Conservation (phyloP, 2,329 filamentous ascomycete genomes). For the Talaromyces sp. region DNA sequence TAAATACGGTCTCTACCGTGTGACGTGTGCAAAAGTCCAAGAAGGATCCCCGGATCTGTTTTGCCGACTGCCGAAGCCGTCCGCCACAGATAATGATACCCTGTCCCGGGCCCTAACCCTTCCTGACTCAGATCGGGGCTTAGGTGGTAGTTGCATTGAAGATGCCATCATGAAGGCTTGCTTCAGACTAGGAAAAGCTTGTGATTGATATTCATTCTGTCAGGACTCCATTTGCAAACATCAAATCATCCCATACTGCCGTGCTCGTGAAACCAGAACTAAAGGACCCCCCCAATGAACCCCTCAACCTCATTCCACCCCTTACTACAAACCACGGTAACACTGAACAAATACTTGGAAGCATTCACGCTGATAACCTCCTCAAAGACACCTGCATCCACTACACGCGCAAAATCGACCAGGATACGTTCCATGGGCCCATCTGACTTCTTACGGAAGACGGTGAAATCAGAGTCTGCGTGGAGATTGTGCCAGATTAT, state of each 20-base stretch:
- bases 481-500: constrained; percentile 12
- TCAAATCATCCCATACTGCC: too few relatives aligned
- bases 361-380: constrained; percentile 2
- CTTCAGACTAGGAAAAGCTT: background rate
- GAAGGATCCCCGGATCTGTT: too few relatives aligned
- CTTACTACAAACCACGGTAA: constrained; percentile 4
- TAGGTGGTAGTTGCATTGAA: too few relatives aligned
- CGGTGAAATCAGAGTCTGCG: background rate
- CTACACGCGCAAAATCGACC: background rate
- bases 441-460: constrained; percentile 5
- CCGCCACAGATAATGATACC: too few relatives aligned
- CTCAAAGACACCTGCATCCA: constrained; percentile 6
- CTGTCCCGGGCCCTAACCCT: too few relatives aligned
- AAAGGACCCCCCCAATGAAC: background rate
- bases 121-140: too few relatives aligned
- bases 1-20: too few relatives aligned
- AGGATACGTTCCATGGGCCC: constrained; percentile 11
- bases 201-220: background rate
- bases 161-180: background rate
- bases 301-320: background rate
- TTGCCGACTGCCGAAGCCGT: too few relatives aligned
- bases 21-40: too few relatives aligned
- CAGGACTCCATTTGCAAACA: too few relatives aligned
- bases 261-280: too few relatives aligned
- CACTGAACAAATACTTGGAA: constrained; percentile 6